A percentile compares a stretch with the other conserved stretches of the same genome.
Conservation (phyloP, 139 green algal species). For the Yamagishiella unicocca region DNA sequence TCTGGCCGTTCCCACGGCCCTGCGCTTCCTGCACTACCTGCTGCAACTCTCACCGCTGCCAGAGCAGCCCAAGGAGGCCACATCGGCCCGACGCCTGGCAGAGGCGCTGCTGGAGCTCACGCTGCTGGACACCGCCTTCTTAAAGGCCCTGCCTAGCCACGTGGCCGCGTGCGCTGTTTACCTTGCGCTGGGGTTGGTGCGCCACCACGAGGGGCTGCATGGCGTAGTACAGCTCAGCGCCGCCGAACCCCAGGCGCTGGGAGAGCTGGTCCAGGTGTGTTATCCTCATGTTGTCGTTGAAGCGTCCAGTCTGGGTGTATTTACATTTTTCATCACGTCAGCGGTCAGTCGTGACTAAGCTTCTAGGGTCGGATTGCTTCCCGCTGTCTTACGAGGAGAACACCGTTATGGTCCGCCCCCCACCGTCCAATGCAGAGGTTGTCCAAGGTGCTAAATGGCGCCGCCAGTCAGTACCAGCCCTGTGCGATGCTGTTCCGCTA, state of each 20-base stretch:
- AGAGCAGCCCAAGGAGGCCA: not conserved
- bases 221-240: not conserved
- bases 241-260: not conserved
- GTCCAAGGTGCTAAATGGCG: not conserved
- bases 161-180: slow-evolving; percentile 2
- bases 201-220: not conserved
- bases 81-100: not conserved
- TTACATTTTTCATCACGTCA: too few species aligned
- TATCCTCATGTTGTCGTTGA: not conserved
- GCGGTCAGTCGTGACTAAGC: too few species aligned
- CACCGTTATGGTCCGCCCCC: not conserved
- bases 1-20: slow-evolving; percentile 83
- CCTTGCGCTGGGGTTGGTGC: slow-evolving; percentile 33
- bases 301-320: not conserved
- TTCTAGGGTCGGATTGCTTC: not conserved
- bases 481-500: slow-evolving; percentile 10
- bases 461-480: not conserved
- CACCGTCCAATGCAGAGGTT: not conserved
- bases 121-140: slow-evolving; percentile 12
- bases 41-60: slow-evolving; percentile 42
- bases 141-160: not conserved
- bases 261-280: slow-evolving; percentile 3
- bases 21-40: slow-evolving; percentile 56
- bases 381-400: not conserved
- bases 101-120: slow-evolving; percentile 45